These are phyloP conservation scores for Mycena sanguinolenta DNA, from an alignment of 768 basidiomycete genomes.

Conservation along the genomic window DNA sequence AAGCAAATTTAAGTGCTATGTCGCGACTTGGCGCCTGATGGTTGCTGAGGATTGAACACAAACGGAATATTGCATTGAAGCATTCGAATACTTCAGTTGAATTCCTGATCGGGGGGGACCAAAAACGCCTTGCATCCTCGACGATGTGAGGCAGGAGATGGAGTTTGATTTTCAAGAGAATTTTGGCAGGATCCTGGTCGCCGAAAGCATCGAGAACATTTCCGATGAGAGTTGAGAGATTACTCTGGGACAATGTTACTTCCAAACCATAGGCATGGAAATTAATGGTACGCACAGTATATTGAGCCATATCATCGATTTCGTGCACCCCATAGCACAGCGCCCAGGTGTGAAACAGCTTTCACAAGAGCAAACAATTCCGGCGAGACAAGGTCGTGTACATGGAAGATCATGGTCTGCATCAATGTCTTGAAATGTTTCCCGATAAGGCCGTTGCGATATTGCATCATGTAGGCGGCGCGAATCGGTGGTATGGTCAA, in stretches of 20 bases:
- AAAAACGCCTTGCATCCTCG: slow-evolving; percentile 51
- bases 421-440: no score
- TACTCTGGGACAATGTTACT: no score
- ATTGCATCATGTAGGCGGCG: no score
- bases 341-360: neutral
- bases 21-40: slow-evolving; percentile 59
- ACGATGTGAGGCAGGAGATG: slow-evolving; percentile 51
- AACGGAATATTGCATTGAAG: slow-evolving; percentile 58
- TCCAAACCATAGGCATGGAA: neutral
- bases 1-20: slow-evolving; percentile 53
- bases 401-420: no score
- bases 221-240: no score
- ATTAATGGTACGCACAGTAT: neutral
- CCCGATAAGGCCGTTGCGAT: no score
- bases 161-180: slow-evolving; percentile 51
- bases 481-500: no score
- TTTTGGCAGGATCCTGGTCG: no score
- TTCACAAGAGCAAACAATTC: neutral
- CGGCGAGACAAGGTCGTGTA: no score
- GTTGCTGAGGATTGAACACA: slow-evolving; percentile 56
- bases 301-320: neutral
- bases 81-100: slow-evolving; percentile 54
- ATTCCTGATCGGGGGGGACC: slow-evolving; percentile 50
- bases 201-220: no score
- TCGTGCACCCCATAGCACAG: neutral